Conservation (phyloP, 2,329 filamentous ascomycete species). For the Neonectria sp. region DNA sequence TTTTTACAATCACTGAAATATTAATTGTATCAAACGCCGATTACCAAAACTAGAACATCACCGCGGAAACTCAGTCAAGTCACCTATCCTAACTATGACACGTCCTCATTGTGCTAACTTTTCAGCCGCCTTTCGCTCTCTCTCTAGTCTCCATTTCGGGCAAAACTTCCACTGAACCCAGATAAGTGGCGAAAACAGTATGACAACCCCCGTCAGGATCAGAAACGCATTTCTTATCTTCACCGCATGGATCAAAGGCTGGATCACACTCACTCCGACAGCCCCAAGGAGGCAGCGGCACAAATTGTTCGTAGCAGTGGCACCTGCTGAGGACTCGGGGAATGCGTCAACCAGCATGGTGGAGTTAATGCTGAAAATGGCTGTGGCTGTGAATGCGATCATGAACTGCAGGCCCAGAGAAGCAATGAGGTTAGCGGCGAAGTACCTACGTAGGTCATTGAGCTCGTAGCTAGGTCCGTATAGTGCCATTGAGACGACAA, state of each 20-base stretch:
- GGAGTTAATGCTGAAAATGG: conserved; percentile 54
- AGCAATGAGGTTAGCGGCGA: conserved; percentile 40
- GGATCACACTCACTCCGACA: conserved; percentile 41
- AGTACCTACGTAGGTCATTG: conserved; percentile 27
- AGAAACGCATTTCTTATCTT: conserved; percentile 18
- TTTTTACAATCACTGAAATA: too few relatives aligned
- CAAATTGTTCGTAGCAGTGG: conserved; percentile 54
- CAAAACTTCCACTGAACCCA: conserved; percentile 20
- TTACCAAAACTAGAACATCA: too few relatives aligned
- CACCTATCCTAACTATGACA: too few relatives aligned
- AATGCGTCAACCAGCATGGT: conserved; percentile 53
- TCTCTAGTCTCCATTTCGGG: conserved; percentile 9
- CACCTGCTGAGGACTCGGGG: conserved; percentile 49
- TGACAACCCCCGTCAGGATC: conserved; percentile 4
- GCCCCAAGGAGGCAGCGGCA: conserved; percentile 50
- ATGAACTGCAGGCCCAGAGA: conserved; percentile 51
- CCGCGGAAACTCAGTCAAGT: too few relatives aligned
- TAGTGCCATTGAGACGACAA: conserved; percentile 56
- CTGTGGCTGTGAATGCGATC: conserved; percentile 55
- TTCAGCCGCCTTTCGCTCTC: not conserved
- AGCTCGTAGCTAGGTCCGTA: conserved; percentile 44
- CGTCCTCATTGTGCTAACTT: not conserved
- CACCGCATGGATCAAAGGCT: conserved; percentile 28
- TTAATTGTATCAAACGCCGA: too few relatives aligned
- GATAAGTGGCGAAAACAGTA: conserved; percentile 11